A percentile compares a stretch with the other conserved stretches of the same genome.
Evolutionary conservation across 2,329 filamentous ascomycete genomes (phyloP).

Genomic region (Trichoderma guizhouense): DNA sequence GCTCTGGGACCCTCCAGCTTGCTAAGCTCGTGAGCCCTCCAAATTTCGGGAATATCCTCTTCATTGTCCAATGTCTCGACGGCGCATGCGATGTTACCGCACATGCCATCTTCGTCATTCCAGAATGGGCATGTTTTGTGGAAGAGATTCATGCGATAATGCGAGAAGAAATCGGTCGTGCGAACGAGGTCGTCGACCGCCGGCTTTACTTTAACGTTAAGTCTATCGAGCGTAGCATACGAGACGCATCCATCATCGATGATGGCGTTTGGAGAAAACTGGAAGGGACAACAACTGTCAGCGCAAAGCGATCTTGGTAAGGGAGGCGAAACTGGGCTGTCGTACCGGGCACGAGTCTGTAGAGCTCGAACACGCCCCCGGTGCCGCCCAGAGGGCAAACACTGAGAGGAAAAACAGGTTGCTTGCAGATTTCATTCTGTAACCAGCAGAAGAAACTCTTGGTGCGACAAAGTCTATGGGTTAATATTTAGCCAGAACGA

Average conservation of each 20-base stretch:
- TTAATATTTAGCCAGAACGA: background rate
- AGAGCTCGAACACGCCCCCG: slow-evolving; percentile 43
- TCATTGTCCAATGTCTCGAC: slow-evolving; percentile 95
- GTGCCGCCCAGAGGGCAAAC: slow-evolving; percentile 52
- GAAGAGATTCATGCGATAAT: slow-evolving; percentile 93
- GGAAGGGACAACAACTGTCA: slow-evolving; percentile 38
- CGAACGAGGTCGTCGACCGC: slow-evolving; percentile 76
- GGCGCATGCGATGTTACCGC: slow-evolving; percentile 93
- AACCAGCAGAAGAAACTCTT: background rate
- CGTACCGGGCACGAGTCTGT: slow-evolving; percentile 55
- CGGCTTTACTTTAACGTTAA: slow-evolving; percentile 76
- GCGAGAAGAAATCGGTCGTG: slow-evolving; percentile 94
- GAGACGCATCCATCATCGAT: slow-evolving; percentile 94
- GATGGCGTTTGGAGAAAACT: slow-evolving; percentile 86
- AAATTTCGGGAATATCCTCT: slow-evolving; percentile 86
- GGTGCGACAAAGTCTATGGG: background rate
- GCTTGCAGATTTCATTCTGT: slow-evolving; percentile 50
- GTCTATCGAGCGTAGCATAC: slow-evolving; percentile 80
- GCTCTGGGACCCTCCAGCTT: slow-evolving; percentile 89
- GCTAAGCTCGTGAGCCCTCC: slow-evolving; percentile 87
- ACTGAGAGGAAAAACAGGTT: slow-evolving; percentile 55
- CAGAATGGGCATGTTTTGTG: slow-evolving; percentile 95
- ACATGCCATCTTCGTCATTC: slow-evolving; percentile 89
- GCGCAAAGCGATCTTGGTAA: slow-evolving; percentile 1
- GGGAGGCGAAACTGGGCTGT: slow-evolving; percentile 1